A percentile compares a stretch with the other conserved stretches of the same genome.
Conservation (phyloP, 2,329 filamentous ascomycete species). For the Alternaria alternata region DNA sequence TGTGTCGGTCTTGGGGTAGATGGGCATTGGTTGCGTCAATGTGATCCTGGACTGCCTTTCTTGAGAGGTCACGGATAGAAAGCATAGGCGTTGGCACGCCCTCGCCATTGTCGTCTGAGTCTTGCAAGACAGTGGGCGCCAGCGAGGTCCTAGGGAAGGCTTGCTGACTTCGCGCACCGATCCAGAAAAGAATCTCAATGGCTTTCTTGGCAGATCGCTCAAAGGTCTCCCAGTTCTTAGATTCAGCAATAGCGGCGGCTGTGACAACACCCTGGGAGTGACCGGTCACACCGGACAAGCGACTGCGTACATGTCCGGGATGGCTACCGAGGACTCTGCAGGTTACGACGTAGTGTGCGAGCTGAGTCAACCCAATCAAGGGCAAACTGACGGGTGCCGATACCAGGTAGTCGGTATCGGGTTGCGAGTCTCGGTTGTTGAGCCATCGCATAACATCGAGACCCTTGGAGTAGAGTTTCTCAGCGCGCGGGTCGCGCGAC, state of each 20-base stretch:
- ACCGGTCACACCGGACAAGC: conserved; percentile 87
- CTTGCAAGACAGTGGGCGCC: conserved; percentile 86
- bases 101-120: conserved; percentile 93
- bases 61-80: conserved; percentile 91
- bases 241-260: conserved; percentile 88
- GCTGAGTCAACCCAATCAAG: conserved; percentile 92
- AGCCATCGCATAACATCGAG: conserved; percentile 95
- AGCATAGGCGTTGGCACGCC: conserved; percentile 97
- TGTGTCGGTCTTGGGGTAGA: conserved; percentile 89
- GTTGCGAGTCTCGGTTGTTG: conserved; percentile 85
- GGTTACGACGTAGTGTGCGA: conserved; percentile 93
- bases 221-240: conserved; percentile 93
- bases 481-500: conserved; percentile 81
- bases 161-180: conserved; percentile 95
- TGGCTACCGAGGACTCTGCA: conserved; percentile 90
- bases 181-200: conserved; percentile 96
- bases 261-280: conserved; percentile 97
- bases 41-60: conserved; percentile 90
- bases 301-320: conserved; percentile 85
- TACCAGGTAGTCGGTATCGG: conserved; percentile 81
- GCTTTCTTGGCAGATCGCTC: conserved; percentile 80
- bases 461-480: conserved; percentile 98
- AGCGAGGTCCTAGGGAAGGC: conserved; percentile 95
- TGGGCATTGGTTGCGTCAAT: conserved; percentile 98
- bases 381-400: conserved; percentile 77